phyloP scores from a whole-genome alignment of 148 eudicot genomes.

The Rhododendron ferrugineum region DNA sequence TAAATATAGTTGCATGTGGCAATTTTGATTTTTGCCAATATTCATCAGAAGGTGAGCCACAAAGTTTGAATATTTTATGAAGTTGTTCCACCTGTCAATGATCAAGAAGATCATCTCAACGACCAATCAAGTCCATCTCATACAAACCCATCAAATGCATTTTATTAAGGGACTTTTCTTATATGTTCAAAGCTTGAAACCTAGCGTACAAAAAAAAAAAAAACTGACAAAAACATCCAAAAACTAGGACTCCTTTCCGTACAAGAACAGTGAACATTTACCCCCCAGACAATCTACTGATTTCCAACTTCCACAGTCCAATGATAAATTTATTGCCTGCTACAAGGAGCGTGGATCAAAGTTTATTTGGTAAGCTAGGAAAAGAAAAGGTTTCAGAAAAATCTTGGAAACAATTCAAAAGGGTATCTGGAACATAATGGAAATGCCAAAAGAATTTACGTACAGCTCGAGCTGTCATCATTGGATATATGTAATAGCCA shows the following conservation, averaged over 20 bases:
- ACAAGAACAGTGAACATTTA: neutral
- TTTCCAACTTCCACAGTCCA: neutral
- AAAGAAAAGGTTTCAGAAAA: neutral
- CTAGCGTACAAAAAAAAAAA: neutral
- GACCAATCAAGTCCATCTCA: neutral
- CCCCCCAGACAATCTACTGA: neutral
- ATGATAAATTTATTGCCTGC: neutral
- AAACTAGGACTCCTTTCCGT: neutral
- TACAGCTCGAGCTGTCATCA: neutral
- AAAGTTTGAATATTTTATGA: conserved; percentile 68
- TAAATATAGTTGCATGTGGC: conserved; percentile 60
- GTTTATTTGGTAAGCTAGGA: neutral
- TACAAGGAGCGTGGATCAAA: neutral
- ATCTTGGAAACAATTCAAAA: neutral
- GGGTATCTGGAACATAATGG: neutral
- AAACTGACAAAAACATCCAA: neutral
- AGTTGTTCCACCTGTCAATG: conserved; percentile 60
- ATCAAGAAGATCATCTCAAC: conserved; percentile 3
- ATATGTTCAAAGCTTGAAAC: neutral
- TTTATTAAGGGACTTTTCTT: neutral
- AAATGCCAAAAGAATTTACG: neutral
- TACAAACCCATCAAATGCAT: neutral
- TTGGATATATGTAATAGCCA: neutral
- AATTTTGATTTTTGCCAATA: conserved; percentile 61
- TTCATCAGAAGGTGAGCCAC: conserved; percentile 69